A percentile compares a stretch with the other conserved stretches of the same genome.
These are phyloP conservation scores for Dictyostelium citrinum DNA, from an alignment of 78 protist species.

Conservation along the genomic window DNA sequence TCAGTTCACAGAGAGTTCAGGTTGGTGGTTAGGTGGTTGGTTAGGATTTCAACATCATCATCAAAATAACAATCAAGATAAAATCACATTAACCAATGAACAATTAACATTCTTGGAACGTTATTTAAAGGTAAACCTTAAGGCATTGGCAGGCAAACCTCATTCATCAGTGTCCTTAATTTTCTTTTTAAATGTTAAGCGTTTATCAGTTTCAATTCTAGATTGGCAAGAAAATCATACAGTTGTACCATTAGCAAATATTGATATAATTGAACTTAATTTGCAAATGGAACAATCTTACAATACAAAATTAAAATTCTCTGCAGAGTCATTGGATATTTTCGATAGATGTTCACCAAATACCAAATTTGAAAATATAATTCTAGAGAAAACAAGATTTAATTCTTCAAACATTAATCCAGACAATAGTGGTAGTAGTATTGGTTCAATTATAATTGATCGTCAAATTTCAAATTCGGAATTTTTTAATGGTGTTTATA, in stretches of 20 bases:
- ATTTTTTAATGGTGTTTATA: not conserved
- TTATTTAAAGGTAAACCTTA: not conserved
- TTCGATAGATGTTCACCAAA: slow-evolving; percentile 29
- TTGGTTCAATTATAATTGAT: not conserved
- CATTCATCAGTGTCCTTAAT: not conserved
- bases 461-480: not conserved
- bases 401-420: not conserved
- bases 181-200: slow-evolving; percentile 10
- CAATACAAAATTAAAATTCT: not conserved
- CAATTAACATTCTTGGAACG: slow-evolving; percentile 29
- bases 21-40: slow-evolving; percentile 77
- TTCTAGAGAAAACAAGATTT: slow-evolving; percentile 2
- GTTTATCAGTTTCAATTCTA: not conserved
- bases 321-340: not conserved
- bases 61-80: not conserved
- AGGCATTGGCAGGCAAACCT: not conserved
- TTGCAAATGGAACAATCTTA: not conserved
- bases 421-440: not conserved
- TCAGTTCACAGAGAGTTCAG: not conserved
- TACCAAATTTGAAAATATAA: slow-evolving; percentile 45
- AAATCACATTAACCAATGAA: slow-evolving; percentile 4
- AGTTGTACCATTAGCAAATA: not conserved
- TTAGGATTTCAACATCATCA: slow-evolving; percentile 15
- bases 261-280: not conserved
- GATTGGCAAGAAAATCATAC: slow-evolving; percentile 36